Conservation (phyloP, 805 yeast species). For the Starmerella bacillaris region DNA sequence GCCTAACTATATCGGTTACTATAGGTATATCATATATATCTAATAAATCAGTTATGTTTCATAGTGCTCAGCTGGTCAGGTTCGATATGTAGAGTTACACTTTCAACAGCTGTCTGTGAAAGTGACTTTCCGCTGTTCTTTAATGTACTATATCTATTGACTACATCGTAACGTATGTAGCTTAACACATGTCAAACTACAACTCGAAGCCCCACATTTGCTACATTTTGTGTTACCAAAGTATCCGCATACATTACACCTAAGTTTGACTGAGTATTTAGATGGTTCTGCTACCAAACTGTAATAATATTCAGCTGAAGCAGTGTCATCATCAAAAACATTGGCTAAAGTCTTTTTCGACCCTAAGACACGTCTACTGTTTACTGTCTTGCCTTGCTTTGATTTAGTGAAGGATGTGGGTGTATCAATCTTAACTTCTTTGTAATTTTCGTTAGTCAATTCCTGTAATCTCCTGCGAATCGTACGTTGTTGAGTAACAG, state of each 20-base stretch:
- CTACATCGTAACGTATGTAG: constrained; percentile 23
- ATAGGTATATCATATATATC: too few species aligned
- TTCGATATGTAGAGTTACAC: not conserved
- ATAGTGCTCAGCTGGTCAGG: not conserved
- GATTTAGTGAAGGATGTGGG: constrained; percentile 17
- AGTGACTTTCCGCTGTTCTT: too few species aligned
- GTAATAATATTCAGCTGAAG: constrained; percentile 18
- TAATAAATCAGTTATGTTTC: too few species aligned
- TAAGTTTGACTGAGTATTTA: constrained; percentile 22
- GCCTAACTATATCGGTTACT: too few species aligned
- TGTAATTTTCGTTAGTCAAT: constrained; percentile 15
- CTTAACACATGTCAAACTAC: constrained; percentile 23
- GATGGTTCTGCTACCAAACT: constrained; percentile 22
- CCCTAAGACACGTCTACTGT: constrained; percentile 23
- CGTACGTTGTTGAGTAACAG: constrained; percentile 12
- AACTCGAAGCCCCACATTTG: constrained; percentile 24
- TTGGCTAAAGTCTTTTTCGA: constrained; percentile 25
- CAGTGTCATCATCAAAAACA: constrained; percentile 27
- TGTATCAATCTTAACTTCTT: constrained; percentile 15
- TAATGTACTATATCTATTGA: not conserved
- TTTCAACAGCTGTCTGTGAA: too few species aligned
- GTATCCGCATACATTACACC: constrained; percentile 28
- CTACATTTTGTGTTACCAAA: constrained; percentile 23
- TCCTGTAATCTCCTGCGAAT: constrained; percentile 15
- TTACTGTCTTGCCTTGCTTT: constrained; percentile 19